Base-by-base conservation (phyloP, 202 grass and related monocot genomes). In the Zizania palustris region DNA sequence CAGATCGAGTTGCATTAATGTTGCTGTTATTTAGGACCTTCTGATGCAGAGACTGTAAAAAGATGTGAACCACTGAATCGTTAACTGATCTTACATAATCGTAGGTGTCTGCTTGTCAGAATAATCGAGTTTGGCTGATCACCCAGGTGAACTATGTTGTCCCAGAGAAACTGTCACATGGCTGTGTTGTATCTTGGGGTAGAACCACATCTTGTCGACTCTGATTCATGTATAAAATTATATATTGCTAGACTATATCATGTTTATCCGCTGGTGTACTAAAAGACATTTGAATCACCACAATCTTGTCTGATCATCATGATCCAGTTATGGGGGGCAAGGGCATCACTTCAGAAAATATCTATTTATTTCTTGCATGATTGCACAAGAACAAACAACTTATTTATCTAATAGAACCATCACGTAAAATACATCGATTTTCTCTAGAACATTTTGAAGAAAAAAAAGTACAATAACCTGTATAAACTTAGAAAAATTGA, bases 1-100 rank as follows among this genome's bases (percentile, higher is more conserved):
- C 66, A 73, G 20, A 43, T 74, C 15, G 35, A 43, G 35, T 76
- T 51, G 42, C 58, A 60, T 88, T 84, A 84, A 72, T 44, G 67
- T 66, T 77, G 48, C 59, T 70, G 75, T 72, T 76, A 61, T 76
- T 76, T 88, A 88, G 86, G 81, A 84, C 35, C 50, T 80, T 75
- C 81, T 76, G 76, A 13, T 76, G 81, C 72, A 80, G 49, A 43
- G 64, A n/a, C 44, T 88, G 86, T 81, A 81, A 72, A 88, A 76
- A 80, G 34, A 36, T 42, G 49, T 76, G 81, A 84, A 72, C 64
- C 45, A 1, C 71, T 53, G 64, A 60, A 59, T 38, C 65, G 48
- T 75, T 84, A 69, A 80, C 81, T 72, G 50, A 67, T 80, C 60
- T 74, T 84, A 80, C 67, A 58, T 66, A 75, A 79, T 83, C 56